Evolutionary conservation across 805 yeast genomes (phyloP).

Genomic region (Groenewaldozyma salmanticensis): DNA sequence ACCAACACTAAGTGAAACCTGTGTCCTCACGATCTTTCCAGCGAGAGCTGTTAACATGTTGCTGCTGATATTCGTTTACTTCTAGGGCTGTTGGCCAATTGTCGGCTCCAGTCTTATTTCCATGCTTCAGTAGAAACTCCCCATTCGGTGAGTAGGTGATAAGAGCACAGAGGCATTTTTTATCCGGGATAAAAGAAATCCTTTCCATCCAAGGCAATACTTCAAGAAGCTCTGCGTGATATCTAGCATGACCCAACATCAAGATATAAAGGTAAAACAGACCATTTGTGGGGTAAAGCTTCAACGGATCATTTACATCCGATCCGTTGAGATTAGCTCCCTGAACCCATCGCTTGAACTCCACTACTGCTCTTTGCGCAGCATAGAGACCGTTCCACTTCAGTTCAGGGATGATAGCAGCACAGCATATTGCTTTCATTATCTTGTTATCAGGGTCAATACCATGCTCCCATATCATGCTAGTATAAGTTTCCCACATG

Average conservation of each 20-base stretch:
- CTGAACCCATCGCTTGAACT: constrained; percentile 38
- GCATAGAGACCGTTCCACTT: constrained; percentile 47
- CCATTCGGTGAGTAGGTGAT: constrained; percentile 27
- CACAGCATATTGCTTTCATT: constrained; percentile 38
- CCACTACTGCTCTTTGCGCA: constrained; percentile 49
- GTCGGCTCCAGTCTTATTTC: constrained; percentile 16
- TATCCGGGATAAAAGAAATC: constrained; percentile 35
- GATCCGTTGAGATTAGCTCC: constrained; percentile 26
- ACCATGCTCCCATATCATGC: constrained; percentile 11
- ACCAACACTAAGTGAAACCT: too few species aligned
- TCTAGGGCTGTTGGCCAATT: constrained; percentile 25
- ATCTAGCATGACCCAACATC: constrained; percentile 38
- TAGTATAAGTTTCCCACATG: constrained; percentile 28
- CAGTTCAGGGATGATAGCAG: constrained; percentile 30
- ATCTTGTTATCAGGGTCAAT: constrained; percentile 25
- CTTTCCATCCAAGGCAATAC: constrained; percentile 48
- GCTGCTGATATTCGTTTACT: constrained; percentile 12
- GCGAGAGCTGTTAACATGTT: constrained; percentile 1
- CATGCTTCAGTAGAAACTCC: constrained; percentile 18
- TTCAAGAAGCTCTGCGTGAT: constrained; percentile 39
- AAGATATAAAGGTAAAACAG: constrained; percentile 47
- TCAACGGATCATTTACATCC: constrained; percentile 20
- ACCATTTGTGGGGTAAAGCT: constrained; percentile 36
- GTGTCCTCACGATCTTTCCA: too few species aligned
- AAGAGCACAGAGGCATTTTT: constrained; percentile 32